Conservation (phyloP, 2,329 filamentous ascomycete species). For the Zalaria obscura region DNA sequence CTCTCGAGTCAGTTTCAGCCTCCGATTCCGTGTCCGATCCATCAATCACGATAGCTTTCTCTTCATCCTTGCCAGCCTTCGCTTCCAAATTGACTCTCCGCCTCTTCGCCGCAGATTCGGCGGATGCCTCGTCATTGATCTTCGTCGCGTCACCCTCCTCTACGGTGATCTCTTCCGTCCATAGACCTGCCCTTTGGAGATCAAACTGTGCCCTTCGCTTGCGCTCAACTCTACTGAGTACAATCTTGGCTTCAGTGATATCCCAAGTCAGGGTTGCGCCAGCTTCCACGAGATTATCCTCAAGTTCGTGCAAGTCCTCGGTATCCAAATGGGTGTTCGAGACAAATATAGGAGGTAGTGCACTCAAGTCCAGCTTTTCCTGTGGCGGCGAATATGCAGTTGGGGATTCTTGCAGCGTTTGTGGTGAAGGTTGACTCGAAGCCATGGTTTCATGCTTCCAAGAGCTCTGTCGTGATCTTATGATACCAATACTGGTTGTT, state of each 20-base stretch:
- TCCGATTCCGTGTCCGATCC: conserved; percentile 23
- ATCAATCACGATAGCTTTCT: conserved; percentile 8
- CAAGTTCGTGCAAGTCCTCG: conserved; percentile 48
- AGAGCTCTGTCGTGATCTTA: too few species aligned
- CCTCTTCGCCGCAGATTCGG: not conserved
- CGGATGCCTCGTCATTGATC: not conserved
- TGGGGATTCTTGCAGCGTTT: not conserved
- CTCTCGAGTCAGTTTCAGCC: conserved; percentile 9
- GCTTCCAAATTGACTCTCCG: not conserved
- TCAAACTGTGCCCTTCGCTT: conserved; percentile 64
- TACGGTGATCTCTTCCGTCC: conserved; percentile 34
- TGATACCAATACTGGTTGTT: too few species aligned
- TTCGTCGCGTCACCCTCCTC: conserved; percentile 19
- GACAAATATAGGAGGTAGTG: conserved; percentile 54
- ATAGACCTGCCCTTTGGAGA: conserved; percentile 51
- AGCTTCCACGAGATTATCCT: conserved; percentile 44
- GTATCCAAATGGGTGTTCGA: conserved; percentile 54
- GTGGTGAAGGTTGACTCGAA: not conserved
- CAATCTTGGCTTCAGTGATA: conserved; percentile 54
- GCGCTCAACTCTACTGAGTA: conserved; percentile 59
- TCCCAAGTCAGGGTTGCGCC: conserved; percentile 54
- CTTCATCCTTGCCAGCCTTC: conserved; percentile 2
- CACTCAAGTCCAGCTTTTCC: conserved; percentile 23
- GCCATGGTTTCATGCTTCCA: not conserved
- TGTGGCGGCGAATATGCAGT: not conserved